Evolutionary conservation across 257 asterid species (phyloP).

Genomic region (Solanum peruvianum): DNA sequence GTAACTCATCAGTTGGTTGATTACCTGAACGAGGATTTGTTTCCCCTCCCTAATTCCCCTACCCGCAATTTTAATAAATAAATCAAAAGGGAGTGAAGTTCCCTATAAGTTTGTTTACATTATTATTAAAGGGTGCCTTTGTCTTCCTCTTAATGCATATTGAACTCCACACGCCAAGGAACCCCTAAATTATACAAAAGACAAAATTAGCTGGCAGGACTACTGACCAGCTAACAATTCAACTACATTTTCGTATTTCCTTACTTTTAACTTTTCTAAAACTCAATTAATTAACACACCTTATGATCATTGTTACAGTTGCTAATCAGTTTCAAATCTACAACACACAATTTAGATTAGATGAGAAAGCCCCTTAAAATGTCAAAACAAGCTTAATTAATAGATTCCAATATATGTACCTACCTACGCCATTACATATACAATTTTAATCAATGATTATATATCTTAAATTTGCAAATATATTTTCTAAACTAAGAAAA

Average conservation of each 20-base stretch:
- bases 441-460: too few species aligned
- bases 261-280: not conserved
- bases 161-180: slow-evolving; percentile 33
- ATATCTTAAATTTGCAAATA: not conserved
- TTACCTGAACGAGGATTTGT: not conserved
- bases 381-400: not conserved
- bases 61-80: not conserved
- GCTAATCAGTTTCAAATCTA: not conserved
- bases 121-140: slow-evolving; percentile 12
- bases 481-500: not conserved
- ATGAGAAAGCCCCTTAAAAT: not conserved
- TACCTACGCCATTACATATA: not conserved
- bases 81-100: not conserved
- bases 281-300: not conserved
- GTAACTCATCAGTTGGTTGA: not conserved
- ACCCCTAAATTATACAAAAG: slow-evolving; percentile 4
- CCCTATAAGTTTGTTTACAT: slow-evolving; percentile 6
- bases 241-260: not conserved
- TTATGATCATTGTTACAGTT: not conserved
- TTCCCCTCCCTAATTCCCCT: not conserved
- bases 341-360: too few species aligned
- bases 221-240: slow-evolving; percentile 16
- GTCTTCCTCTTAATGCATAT: slow-evolving; percentile 7
- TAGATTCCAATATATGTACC: not conserved
- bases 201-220: slow-evolving; percentile 11